phyloP scores from a whole-genome alignment of 2,329 filamentous ascomycete species.

The Venturiaceae sp. region DNA sequence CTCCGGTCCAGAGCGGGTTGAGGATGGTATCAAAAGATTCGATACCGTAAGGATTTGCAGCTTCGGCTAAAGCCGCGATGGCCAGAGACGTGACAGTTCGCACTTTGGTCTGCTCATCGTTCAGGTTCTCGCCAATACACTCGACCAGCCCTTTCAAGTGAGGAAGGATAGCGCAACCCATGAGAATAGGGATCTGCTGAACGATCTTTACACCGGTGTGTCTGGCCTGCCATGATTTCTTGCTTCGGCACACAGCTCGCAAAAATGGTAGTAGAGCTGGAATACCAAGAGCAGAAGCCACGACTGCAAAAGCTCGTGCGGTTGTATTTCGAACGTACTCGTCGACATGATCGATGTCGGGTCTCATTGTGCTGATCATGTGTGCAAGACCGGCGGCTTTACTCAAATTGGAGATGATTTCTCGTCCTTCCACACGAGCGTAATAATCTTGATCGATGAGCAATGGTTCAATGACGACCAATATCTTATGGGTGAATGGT shows the following conservation, averaged over 20 bases:
- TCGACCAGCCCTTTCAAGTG: conserved; percentile 94
- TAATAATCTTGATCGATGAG: conserved; percentile 99
- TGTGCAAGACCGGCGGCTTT: conserved; percentile 95
- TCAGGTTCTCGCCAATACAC: conserved; percentile 90
- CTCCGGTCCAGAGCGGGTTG: conserved; percentile 94
- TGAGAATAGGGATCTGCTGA: conserved; percentile 95
- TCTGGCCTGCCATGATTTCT: conserved; percentile 97
- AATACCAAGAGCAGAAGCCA: conserved; percentile 91
- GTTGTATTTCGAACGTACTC: conserved; percentile 98
- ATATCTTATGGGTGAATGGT: conserved; percentile 94
- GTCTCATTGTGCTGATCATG: conserved; percentile 99
- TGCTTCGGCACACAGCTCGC: conserved; percentile 89
- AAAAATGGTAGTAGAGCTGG: conserved; percentile 91
- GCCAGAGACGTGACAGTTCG: conserved; percentile 91
- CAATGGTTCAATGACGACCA: conserved; percentile 97
- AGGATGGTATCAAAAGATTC: conserved; percentile 98
- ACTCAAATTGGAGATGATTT: conserved; percentile 96
- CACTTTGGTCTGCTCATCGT: conserved; percentile 97
- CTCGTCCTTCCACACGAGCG: conserved; percentile 91
- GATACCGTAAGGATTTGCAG: conserved; percentile 96
- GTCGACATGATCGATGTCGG: conserved; percentile 96
- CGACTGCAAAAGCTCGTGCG: conserved; percentile 90
- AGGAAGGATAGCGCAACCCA: conserved; percentile 93
- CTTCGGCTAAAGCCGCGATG: conserved; percentile 89
- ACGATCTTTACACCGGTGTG: conserved; percentile 99